phyloP scores from a whole-genome alignment of 345 rosid species.

The Salix arbutifolia region DNA sequence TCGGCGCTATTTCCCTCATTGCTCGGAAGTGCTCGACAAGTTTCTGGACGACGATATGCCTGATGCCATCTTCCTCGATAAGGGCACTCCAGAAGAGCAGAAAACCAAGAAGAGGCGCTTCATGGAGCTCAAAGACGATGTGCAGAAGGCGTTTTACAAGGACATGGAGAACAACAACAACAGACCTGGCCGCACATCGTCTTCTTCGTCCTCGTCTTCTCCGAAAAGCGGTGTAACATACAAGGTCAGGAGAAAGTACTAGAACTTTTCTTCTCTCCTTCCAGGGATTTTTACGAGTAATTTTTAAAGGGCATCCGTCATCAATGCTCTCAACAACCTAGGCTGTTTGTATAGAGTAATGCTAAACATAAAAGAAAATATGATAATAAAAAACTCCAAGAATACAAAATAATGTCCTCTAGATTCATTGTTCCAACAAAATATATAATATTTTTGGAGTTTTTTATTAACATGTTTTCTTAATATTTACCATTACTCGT shows the following conservation, averaged over 20 bases:
- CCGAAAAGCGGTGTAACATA: constrained; percentile 19
- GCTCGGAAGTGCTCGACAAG: constrained; percentile 42
- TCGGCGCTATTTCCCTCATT: constrained; percentile 33
- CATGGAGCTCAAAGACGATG: constrained; percentile 41
- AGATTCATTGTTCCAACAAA: too few species aligned
- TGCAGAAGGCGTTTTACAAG: constrained; percentile 41
- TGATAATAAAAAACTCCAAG: too few species aligned
- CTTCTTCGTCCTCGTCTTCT: constrained; percentile 28
- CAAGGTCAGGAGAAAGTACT: background rate
- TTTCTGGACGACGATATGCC: constrained; percentile 30
- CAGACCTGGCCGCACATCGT: constrained; percentile 13
- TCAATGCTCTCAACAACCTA: background rate
- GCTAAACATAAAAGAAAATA: too few species aligned
- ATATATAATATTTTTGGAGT: too few species aligned
- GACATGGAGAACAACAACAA: constrained; percentile 34
- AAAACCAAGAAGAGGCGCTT: constrained; percentile 33
- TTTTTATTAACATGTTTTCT: too few species aligned
- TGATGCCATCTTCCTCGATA: constrained; percentile 29
- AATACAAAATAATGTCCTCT: too few species aligned
- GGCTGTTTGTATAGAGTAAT: too few species aligned
- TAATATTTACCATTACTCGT: too few species aligned
- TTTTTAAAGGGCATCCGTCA: background rate
- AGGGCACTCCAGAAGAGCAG: constrained; percentile 41
- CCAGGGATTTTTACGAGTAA: background rate
- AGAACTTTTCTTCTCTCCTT: background rate